phyloP scores from a whole-genome alignment of 352 stramenopile genomes.

The Globisporangium cystogenes region DNA sequence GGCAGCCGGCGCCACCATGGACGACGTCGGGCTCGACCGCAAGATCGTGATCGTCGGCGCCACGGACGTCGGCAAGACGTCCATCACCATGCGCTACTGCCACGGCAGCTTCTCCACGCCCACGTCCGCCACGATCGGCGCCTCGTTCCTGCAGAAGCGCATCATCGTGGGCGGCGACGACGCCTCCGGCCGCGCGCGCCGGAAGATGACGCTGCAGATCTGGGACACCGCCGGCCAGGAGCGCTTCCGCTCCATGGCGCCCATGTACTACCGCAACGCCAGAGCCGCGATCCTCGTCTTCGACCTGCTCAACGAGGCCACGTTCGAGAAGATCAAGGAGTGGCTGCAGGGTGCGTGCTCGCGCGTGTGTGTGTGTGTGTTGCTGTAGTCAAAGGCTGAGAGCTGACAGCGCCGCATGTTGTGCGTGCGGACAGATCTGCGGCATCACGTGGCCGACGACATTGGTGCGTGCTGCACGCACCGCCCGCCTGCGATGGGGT shows the following conservation, averaged over 20 bases:
- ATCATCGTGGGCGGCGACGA: slow-evolving; percentile 57
- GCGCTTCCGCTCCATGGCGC: slow-evolving; percentile 83
- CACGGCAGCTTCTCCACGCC: slow-evolving; percentile 82
- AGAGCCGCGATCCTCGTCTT: slow-evolving; percentile 87
- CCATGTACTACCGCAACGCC: slow-evolving; percentile 90
- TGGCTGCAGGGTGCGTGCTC: slow-evolving; percentile 71
- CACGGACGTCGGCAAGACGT: slow-evolving; percentile 87
- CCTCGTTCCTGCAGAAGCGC: slow-evolving; percentile 85
- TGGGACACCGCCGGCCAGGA: slow-evolving; percentile 81
- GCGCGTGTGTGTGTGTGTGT: not conserved
- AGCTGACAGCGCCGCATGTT: slow-evolving; percentile 3
- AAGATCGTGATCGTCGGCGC: slow-evolving; percentile 88
- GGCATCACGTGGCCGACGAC: slow-evolving; percentile 72
- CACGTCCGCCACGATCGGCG: slow-evolving; percentile 81
- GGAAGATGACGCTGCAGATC: slow-evolving; percentile 87
- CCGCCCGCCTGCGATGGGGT: no score
- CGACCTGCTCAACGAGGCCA: slow-evolving; percentile 67
- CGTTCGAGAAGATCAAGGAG: slow-evolving; percentile 85
- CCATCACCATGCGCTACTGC: slow-evolving; percentile 86
- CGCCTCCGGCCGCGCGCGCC: slow-evolving; percentile 18
- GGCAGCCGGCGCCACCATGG: slow-evolving; percentile 30
- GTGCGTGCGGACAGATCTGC: slow-evolving; percentile 35
- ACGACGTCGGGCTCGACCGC: slow-evolving; percentile 82
- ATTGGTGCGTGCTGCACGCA: slow-evolving; percentile 51
- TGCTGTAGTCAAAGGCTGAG: not conserved